These are phyloP conservation scores for Chamaenerion angustifolium DNA, from an alignment of 345 rosid species.

Conservation along the genomic window DNA sequence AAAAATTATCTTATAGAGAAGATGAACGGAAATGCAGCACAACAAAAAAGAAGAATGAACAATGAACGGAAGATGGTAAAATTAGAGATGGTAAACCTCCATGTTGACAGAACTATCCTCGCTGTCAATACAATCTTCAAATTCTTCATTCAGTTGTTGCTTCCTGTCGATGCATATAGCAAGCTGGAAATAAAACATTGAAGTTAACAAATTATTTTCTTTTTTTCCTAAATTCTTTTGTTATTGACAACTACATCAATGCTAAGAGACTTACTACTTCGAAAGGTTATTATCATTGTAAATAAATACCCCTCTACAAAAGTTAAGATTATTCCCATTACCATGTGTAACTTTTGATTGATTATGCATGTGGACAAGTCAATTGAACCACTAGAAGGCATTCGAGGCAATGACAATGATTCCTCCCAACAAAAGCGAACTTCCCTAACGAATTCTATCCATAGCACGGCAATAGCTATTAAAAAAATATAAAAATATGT, in stretches of 20 bases:
- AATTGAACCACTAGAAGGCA: constrained; percentile 46
- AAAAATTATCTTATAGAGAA: constrained; percentile 1
- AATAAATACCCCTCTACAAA: too few species aligned
- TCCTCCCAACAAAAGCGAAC: constrained; percentile 99
- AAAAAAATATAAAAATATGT: constrained; percentile 8
- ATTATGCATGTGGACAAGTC: constrained; percentile 81
- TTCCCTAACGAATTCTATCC: constrained; percentile 95
- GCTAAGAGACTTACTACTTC: too few species aligned
- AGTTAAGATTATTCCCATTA: constrained; percentile 13
- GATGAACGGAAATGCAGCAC: background rate
- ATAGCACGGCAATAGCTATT: constrained; percentile 75
- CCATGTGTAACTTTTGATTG: constrained; percentile 91
- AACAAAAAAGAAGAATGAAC: background rate
- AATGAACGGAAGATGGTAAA: background rate
- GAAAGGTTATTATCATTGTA: background rate
- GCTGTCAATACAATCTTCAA: constrained; percentile 68
- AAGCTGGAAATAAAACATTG: constrained; percentile 38
- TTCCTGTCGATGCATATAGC: constrained; percentile 89
- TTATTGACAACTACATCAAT: background rate
- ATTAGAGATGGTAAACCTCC: constrained; percentile 17
- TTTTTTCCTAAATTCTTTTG: background rate
- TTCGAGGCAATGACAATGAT: constrained; percentile 69
- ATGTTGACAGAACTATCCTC: constrained; percentile 26
- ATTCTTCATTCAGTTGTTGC: constrained; percentile 69
- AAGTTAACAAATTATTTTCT: constrained; percentile 5